Conservation (phyloP, 2,329 filamentous ascomycete genomes). For the Didymella pomorum region DNA sequence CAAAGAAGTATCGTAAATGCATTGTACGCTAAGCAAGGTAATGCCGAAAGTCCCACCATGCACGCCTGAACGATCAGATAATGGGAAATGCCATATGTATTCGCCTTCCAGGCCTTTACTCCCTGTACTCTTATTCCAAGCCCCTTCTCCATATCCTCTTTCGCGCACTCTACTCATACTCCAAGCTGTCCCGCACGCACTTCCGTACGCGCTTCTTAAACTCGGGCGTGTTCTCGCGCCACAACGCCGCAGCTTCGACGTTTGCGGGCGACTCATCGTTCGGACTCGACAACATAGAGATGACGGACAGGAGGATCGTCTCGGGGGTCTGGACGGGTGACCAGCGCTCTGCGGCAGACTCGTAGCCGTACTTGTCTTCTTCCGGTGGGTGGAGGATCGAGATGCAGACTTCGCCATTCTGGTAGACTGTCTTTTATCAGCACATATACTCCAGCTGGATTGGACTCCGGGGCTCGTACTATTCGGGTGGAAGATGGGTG, state of each 20-base stretch:
- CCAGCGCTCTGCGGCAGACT: constrained; percentile 94
- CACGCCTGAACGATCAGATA: constrained; percentile 18
- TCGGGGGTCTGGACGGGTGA: constrained; percentile 96
- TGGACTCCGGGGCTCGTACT: constrained; percentile 59
- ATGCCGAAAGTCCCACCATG: constrained; percentile 13
- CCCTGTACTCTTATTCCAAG: not conserved
- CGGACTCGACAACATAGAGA: constrained; percentile 97
- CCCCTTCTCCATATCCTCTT: not conserved
- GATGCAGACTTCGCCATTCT: constrained; percentile 92
- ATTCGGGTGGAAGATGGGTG: constrained; percentile 96
- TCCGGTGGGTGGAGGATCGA: constrained; percentile 97
- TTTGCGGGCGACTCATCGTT: constrained; percentile 98
- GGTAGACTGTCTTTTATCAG: constrained; percentile 71
- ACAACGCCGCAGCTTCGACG: constrained; percentile 95
- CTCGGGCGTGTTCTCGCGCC: constrained; percentile 81
- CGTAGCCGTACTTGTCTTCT: constrained; percentile 98
- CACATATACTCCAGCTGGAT: not conserved
- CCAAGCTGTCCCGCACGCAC: constrained; percentile 69
- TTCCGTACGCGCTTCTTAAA: constrained; percentile 88
- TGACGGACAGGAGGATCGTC: constrained; percentile 95
- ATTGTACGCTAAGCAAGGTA: constrained; percentile 21
- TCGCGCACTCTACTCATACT: constrained; percentile 39
- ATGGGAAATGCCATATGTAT: constrained; percentile 2
- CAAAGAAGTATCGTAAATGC: constrained; percentile 16
- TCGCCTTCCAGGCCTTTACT: not conserved